phyloP scores from a whole-genome alignment of 1,139 yeast species.

The Taphrina pruni region DNA sequence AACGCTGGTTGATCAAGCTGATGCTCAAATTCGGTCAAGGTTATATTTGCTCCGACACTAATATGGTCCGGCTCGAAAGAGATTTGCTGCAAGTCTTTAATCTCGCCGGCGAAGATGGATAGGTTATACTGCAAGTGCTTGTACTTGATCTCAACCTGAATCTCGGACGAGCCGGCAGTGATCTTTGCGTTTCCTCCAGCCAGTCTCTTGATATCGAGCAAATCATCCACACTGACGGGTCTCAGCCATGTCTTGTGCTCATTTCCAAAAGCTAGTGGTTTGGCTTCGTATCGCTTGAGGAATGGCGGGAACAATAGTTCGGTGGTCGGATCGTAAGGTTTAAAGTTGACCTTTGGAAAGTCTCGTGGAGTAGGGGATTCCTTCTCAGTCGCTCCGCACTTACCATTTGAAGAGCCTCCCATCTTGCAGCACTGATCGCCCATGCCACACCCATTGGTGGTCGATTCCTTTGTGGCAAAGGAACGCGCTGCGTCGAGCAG shows the following conservation, averaged over 20 bases:
- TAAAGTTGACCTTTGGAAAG: constrained; percentile 50
- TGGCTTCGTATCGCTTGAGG: constrained; percentile 49
- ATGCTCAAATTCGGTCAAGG: constrained; percentile 54
- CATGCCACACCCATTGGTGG: constrained; percentile 49
- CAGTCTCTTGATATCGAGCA: constrained; percentile 51
- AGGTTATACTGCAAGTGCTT: constrained; percentile 55
- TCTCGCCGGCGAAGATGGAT: constrained; percentile 55
- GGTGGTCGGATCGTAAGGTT: constrained; percentile 53
- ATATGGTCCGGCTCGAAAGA: constrained; percentile 46
- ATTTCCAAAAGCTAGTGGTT: constrained; percentile 53
- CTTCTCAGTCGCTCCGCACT: constrained; percentile 13
- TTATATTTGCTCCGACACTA: constrained; percentile 54
- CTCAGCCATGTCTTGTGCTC: constrained; percentile 55
- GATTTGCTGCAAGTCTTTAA: constrained; percentile 53
- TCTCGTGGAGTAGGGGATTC: constrained; percentile 25
- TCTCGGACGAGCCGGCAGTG: constrained; percentile 59
- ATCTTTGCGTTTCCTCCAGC: constrained; percentile 54
- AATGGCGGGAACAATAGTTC: constrained; percentile 56
- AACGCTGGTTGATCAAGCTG: constrained; percentile 46
- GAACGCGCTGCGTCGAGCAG: constrained; percentile 57
- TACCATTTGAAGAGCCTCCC: constrained; percentile 18
- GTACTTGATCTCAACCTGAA: constrained; percentile 57
- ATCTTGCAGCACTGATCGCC: constrained; percentile 38
- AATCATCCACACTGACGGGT: constrained; percentile 54
- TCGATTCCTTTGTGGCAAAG: constrained; percentile 49